phyloP scores from a whole-genome alignment of 768 basidiomycete species.

The Mycena albidolilacea region DNA sequence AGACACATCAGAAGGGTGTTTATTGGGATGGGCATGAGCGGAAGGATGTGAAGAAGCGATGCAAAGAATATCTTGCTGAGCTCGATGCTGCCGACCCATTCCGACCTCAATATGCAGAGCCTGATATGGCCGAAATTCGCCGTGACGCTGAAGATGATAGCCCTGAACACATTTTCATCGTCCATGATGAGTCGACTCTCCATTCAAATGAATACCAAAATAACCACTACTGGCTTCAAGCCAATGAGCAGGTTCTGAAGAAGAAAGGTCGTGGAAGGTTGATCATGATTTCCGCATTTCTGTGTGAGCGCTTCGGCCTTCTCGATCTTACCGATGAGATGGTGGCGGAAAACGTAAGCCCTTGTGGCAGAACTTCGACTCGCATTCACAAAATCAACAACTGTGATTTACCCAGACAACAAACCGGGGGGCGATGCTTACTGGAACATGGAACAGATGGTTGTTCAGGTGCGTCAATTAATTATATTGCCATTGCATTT shows the following conservation, averaged over 20 bases:
- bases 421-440: conserved; percentile 7
- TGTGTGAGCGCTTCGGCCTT: conserved; percentile 5
- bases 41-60: conserved; percentile 8
- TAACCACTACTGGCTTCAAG: conserved; percentile 8
- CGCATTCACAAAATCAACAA: conserved; percentile 2
- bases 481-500: not conserved
- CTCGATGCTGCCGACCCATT: conserved; percentile 1
- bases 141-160: not conserved
- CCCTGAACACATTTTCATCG: not conserved
- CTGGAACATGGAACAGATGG: conserved; percentile 17
- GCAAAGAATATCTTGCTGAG: conserved; percentile 7
- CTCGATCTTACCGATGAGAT: not conserved
- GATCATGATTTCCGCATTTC: conserved; percentile 12
- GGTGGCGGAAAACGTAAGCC: not conserved
- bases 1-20: conserved; percentile 1
- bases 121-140: not conserved
- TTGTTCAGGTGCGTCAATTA: not conserved
- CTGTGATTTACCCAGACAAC: not conserved
- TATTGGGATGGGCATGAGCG: conserved; percentile 15
- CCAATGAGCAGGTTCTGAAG: conserved; percentile 2
- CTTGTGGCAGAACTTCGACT: not conserved
- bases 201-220: conserved; percentile 10
- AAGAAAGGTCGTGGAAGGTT: not conserved
- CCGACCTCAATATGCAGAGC: not conserved
- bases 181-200: not conserved